A percentile compares a stretch with the other conserved stretches of the same genome.
These are phyloP conservation scores for Phaeolepiota aurea DNA, from an alignment of 768 basidiomycete genomes.

Conservation along the genomic window DNA sequence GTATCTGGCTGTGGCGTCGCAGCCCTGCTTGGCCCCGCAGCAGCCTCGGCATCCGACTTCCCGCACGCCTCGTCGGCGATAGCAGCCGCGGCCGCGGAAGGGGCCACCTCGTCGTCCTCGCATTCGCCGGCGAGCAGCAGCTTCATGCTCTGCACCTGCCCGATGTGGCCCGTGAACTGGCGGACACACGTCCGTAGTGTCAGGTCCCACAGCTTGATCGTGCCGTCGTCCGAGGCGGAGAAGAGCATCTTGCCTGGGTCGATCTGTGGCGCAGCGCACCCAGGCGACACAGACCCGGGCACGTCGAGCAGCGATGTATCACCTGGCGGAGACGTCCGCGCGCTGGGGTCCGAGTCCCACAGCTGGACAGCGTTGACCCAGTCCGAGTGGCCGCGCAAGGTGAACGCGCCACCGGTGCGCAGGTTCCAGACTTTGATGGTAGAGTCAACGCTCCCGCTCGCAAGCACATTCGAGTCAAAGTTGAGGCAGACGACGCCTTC, in stretches of 20 bases:
- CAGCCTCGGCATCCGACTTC: neutral
- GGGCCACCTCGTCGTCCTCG: slow-evolving; percentile 18
- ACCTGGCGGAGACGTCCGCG: slow-evolving; percentile 19
- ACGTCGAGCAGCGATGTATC: slow-evolving; percentile 27
- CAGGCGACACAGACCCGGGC: slow-evolving; percentile 16
- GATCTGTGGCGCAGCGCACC: slow-evolving; percentile 39
- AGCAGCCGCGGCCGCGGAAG: slow-evolving; percentile 5
- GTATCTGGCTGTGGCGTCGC: neutral
- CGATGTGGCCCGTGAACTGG: slow-evolving; percentile 83
- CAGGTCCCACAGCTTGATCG: slow-evolving; percentile 93
- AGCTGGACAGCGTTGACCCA: slow-evolving; percentile 95
- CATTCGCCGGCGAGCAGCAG: slow-evolving; percentile 63
- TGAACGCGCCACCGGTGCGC: slow-evolving; percentile 85
- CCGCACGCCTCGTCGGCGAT: neutral
- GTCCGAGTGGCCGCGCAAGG: slow-evolving; percentile 85
- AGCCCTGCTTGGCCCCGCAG: neutral
- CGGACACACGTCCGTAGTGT: slow-evolving; percentile 70
- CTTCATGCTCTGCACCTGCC: slow-evolving; percentile 89
- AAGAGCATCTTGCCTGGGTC: slow-evolving; percentile 92
- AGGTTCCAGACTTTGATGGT: slow-evolving; percentile 96
- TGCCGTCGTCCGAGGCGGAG: slow-evolving; percentile 92
- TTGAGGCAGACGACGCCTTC: slow-evolving; percentile 88
- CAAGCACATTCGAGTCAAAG: slow-evolving; percentile 87
- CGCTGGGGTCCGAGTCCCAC: slow-evolving; percentile 62
- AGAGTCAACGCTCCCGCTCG: slow-evolving; percentile 89